phyloP scores from a whole-genome alignment of 2,329 filamentous ascomycete genomes.

The Fusarium devonianum region DNA sequence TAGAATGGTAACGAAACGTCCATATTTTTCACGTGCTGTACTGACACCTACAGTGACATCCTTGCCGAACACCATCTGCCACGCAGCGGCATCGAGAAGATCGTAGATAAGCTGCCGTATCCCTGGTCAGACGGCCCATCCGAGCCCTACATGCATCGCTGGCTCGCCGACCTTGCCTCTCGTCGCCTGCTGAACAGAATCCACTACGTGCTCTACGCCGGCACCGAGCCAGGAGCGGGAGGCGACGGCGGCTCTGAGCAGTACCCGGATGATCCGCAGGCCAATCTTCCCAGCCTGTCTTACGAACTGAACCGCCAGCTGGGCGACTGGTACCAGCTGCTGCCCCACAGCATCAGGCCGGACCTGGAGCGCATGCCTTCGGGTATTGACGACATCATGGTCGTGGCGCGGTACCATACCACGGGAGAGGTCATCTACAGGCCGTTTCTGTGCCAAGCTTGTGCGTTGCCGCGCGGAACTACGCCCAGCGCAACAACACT shows the following conservation, averaged over 20 bases:
- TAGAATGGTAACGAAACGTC: constrained; percentile 5
- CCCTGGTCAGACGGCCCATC: constrained; percentile 23
- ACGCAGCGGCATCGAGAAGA: constrained; percentile 32
- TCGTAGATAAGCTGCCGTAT: constrained; percentile 32
- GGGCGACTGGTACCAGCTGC: constrained; percentile 30
- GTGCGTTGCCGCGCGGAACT: constrained; percentile 2
- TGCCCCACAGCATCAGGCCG: constrained; percentile 27
- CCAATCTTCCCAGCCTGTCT: constrained; percentile 12
- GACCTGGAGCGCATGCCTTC: constrained; percentile 12
- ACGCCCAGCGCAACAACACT: constrained; percentile 10
- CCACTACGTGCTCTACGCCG: constrained; percentile 32
- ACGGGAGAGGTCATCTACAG: constrained; percentile 30
- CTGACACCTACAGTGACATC: constrained; percentile 19
- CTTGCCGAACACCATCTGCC: constrained; percentile 33
- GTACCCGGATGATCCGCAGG: constrained; percentile 8
- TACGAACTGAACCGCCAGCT: constrained; percentile 31
- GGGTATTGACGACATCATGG: constrained; percentile 27
- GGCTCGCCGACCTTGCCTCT: constrained; percentile 30
- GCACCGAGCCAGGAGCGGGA: constrained; percentile 22
- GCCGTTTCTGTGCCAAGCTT: constrained; percentile 29
- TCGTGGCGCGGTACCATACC: constrained; percentile 29
- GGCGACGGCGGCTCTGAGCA: not conserved
- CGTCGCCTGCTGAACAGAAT: constrained; percentile 29
- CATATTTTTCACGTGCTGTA: accelerated
- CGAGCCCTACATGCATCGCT: constrained; percentile 31